Conservation (phyloP, 1,284 basidiomycete species). For the Ganoderma meredithae region DNA sequence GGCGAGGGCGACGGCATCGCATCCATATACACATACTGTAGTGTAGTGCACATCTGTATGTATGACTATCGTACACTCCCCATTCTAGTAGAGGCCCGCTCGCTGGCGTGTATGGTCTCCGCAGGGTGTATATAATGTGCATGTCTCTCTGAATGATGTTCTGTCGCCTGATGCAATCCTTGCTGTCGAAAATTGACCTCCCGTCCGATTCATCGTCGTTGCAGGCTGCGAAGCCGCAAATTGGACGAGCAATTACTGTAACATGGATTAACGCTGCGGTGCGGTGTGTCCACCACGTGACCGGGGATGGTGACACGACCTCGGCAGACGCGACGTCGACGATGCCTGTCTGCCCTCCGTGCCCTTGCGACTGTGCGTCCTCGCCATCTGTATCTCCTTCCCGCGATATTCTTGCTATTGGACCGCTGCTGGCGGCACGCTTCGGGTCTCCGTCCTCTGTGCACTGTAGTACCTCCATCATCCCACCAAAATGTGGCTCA, state of each 20-base stretch:
- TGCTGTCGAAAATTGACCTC: background rate
- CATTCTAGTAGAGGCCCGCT: constrained; percentile 12
- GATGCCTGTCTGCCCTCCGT: background rate
- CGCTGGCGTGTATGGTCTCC: constrained; percentile 21
- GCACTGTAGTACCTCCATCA: background rate
- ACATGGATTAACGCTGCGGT: background rate
- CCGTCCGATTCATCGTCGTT: too few species aligned
- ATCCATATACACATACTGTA: constrained; percentile 12
- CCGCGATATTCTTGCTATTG: background rate
- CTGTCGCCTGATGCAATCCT: background rate
- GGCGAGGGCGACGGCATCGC: constrained; percentile 11
- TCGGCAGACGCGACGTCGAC: background rate
- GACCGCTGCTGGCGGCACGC: constrained; percentile 13
- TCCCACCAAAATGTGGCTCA: constrained; percentile 34
- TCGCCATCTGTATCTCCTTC: background rate
- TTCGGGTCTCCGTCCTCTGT: background rate
- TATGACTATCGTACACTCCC: constrained; percentile 26
- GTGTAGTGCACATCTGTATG: constrained; percentile 18
- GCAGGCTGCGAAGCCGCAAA: too few species aligned
- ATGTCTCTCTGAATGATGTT: background rate
- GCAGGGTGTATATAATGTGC: constrained; percentile 11
- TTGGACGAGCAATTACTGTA: too few species aligned
- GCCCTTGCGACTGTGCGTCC: background rate
- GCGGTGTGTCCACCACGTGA: constrained; percentile 21
- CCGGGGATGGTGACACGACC: constrained; percentile 25